Base-by-base conservation (phyloP, 2,329 filamentous ascomycete genomes). In the Fusarium sp. region DNA sequence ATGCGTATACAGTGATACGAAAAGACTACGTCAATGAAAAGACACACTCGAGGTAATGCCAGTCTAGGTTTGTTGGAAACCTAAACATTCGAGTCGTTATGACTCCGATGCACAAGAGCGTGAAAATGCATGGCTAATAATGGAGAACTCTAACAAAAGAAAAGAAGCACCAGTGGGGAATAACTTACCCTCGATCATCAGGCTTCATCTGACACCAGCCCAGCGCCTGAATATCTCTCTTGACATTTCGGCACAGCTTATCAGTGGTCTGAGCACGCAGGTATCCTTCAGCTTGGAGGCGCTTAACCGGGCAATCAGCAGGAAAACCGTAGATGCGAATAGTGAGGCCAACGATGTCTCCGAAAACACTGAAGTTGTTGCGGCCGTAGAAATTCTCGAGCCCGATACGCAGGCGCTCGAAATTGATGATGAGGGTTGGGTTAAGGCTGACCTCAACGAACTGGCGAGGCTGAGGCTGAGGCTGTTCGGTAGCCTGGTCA, bases 321-420 rank as follows among this genome's bases (percentile, higher is more conserved):
- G 10, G 1, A 27, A 41, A 25, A 18, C 25, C 27, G 18, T 14
- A 7, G 10, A 42, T 56, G 5, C 37, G 34, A 11, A 66, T 57
- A 2, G 44, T 67, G 3, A 66, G 30, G n/a, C 61, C 62, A 56
- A 66, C 66, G 16, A 66, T 45, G 12, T 66, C 63, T 4, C 63
- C 63, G 2, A 48, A 32, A 4, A 66, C 63, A 6, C 16, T 25
- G 20, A 55, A 66, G 16, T 24, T n/a, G 22, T 67, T 61, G n/a
- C 22, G 37, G 6, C 63, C 63, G 8, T 52, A 66, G n/a, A 22
- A 7, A 6, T 7, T 22, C 5, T 49, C 37, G 4, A 66, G 61
- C 4, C 63, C 63, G 3, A 49, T 11, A 2, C 63, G 62, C 1
- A 66, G 56, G 2, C 16, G 22, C 1, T 49, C 37, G 7, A 66